Base-by-base conservation (phyloP, 73 alveolate genomes). In the Effrenium voratum region DNA sequence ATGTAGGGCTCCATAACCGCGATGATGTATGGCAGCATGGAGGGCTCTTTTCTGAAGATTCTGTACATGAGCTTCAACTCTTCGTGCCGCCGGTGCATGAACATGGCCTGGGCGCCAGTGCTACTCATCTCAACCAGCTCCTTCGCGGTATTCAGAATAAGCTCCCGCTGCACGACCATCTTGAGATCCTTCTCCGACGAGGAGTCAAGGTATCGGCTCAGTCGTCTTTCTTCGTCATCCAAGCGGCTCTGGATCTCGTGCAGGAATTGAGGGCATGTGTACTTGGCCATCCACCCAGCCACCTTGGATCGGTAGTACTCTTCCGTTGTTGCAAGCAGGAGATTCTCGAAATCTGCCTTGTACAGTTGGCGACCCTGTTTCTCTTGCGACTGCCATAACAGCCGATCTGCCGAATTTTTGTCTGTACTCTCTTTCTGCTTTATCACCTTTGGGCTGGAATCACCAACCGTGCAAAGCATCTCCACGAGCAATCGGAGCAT, bases 381-480 rank as follows among this genome's bases (percentile, higher is more conserved):
- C 88, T 60, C 43, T 32, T 34, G 44, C 6, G 98, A 52, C 91
- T 92, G 92, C 98, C 98, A 92, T 43, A 92, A n/a, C 49, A 92
- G 91, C 8, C 98, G 98, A 52, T 92, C 98, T 12, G 82, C 98
- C 30, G 77, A 49, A 12, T 49, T 92, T 47, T 60, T 38, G 82
- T 72, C 98, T 32, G 52, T 22, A 60, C 97, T 77, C 45, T 72
- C 92, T 46, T 92, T 92, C 70, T 92, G 98, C 49, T 92, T 92
- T 68, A 92, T 92, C 47, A 92, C 91, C 49, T 92, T 92, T 79
- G 98, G 98, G 45, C 92, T 81, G 36, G 90, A 36, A 59, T 76
- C 98, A 45, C 98, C 98, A 2, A 92, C 98, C 12, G 98, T 92
- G 98, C 98, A 92, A 6, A 92, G 92, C 98, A 92, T 92, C 82